Evolutionary conservation across 169 alveolate genomes (phyloP), one percentile per base, ranked within the genome.

Genomic region (Hammondia hammondi): DNA sequence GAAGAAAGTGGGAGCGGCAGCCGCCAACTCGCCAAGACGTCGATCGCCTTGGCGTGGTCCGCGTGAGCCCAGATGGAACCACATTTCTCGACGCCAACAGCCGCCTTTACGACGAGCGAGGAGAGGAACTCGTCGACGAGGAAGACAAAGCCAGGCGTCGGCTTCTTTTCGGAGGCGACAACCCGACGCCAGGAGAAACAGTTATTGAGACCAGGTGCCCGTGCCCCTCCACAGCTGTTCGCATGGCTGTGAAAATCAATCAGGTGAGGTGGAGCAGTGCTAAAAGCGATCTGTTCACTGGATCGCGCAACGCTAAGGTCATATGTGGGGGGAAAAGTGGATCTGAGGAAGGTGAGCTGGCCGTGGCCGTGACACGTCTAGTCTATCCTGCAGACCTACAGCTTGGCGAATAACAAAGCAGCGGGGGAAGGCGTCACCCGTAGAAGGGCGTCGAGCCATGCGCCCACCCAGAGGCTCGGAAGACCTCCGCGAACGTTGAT

Each of bases 171-270:
- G 72, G 39, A 4, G 57, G 56, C 17, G 72, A 43, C 37, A 21
- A 24, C 71, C 70, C 90, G n/a, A 37, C 71, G 43, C 61, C 61
- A 48, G 90, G 90, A 17, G 90, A n/a, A 91, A 95, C 19, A 61
- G 88, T 45, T 35, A 94, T 82, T 94, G 77, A 96, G 45, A 87
- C 96, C 5, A 45, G 98, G 88, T 96, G 98, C 82, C 98, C 98
- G 0, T 96, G 96, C 72, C 85, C 94, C 21, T 92, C 96, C 32
- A 94, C 97, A 0, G 97, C 97, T 27, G 94, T 95, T 35, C 81
- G 92, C 82, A 96, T 97, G 94, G 94, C 94, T 5, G 91, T 95
- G 85, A 43, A 46, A 35, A 94, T 97, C 24, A 52, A 37, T 9
- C 82, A 93, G 85, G 95, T 82, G 43, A 39, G 70, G 46, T 21